A percentile compares a stretch with the other conserved stretches of the same genome.
phyloP scores from a whole-genome alignment of 352 stramenopile species.

The Aphanomyces euteiches region DNA sequence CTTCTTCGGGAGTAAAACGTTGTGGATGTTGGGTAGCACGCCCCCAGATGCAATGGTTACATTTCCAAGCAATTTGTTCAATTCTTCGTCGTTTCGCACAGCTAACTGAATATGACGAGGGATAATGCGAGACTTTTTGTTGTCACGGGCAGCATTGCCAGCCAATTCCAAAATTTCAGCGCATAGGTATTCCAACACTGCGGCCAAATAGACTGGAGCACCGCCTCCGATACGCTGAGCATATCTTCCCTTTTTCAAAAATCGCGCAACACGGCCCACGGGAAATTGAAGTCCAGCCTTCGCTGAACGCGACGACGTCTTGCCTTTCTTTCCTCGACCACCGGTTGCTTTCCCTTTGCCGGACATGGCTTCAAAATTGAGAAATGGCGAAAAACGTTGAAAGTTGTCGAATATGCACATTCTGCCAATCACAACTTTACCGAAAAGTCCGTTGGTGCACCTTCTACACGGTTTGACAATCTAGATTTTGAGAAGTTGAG shows the following conservation, averaged over 20 bases:
- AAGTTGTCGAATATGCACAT: neutral
- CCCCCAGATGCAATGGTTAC: constrained; percentile 94
- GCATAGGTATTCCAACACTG: constrained; percentile 91
- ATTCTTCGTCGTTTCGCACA: constrained; percentile 91
- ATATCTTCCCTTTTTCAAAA: constrained; percentile 89
- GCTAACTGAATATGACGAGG: constrained; percentile 94
- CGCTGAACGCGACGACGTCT: constrained; percentile 47
- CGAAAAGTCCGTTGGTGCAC: too few relatives aligned
- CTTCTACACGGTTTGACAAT: too few relatives aligned
- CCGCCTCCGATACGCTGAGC: constrained; percentile 87
- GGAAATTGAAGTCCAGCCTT: constrained; percentile 95
- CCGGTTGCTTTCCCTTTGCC: constrained; percentile 12
- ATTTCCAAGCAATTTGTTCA: constrained; percentile 93
- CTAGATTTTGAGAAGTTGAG: too few relatives aligned
- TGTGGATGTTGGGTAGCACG: constrained; percentile 96
- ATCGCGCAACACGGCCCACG: constrained; percentile 91
- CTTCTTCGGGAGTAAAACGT: constrained; percentile 88
- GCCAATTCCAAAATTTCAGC: constrained; percentile 94
- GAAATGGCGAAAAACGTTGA: constrained; percentile 25
- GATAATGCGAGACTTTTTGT: constrained; percentile 96
- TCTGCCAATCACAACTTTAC: neutral
- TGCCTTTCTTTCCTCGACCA: constrained; percentile 29
- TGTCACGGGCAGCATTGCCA: constrained; percentile 91
- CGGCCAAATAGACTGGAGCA: constrained; percentile 91
- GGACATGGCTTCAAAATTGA: neutral